Evolutionary conservation across 2,329 filamentous ascomycete genomes (phyloP), one percentile per base, ranked within the genome.

Genomic region (Alternaria sp.): DNA sequence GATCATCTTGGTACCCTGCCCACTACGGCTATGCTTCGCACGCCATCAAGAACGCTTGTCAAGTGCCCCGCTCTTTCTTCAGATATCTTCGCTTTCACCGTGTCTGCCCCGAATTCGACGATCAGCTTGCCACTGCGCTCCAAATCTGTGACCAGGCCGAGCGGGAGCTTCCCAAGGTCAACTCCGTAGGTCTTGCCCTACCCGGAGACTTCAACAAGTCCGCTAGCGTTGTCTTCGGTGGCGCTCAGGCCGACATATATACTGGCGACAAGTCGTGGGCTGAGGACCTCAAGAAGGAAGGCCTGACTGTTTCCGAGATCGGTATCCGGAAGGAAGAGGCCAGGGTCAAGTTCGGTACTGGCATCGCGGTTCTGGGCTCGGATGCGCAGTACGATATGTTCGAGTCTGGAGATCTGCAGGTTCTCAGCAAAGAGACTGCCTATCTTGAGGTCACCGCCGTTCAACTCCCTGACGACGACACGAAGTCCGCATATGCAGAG

Each of bases 201-300:
- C 93, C 94, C 0, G 94, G 94, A 1, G 80, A 87, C 11, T 97
- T 97, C 84, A 96, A 96, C 77, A 83, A 85, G n/a, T 90, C 91
- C 1, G 90, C 90, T 52, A 89, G 89, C 2, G 87, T 86, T 10
- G 82, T 96, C 0, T 92, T 92, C 72, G 88, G 86, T 2, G 89
- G 88, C 3, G 78, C 81, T 30, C 83, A 84, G 55, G 81, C 80
- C 28, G 80, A 79, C 11, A 63, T 78, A 12, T 83, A 82, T 66
- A 76, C 77, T 11, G 82, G 79, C 19, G 73, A 81, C 46, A 68
- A 80, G 30, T 63, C 75, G 4, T 87, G 85, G 85, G 77, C 77
- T 2, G 70, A 79, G 4, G 61, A 73, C 13, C 49, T 66, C n/a
- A 66, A 61, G 46, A 62, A 62, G 15, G 68, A 73, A 9, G 72